Evolutionary conservation across 2,329 filamentous ascomycete genomes (phyloP), one percentile per base, ranked within the genome.

Genomic region (Ophiostoma pallidulum): DNA sequence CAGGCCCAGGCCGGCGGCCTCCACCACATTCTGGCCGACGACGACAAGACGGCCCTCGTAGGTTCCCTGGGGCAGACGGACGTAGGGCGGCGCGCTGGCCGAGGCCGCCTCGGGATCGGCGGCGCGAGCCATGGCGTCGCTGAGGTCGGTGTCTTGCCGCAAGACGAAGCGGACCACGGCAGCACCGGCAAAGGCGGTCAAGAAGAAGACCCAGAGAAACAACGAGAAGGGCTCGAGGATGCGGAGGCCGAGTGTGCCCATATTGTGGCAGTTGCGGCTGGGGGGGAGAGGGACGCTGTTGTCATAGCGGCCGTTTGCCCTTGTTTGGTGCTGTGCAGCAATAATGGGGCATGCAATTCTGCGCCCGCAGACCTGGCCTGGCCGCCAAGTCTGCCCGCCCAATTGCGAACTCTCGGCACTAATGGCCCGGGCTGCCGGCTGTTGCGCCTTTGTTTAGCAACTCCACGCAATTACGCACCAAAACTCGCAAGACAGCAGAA

Each of bases 51-150:
- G 22, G 48, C 69, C 69, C 2, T 65, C 48, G 52, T 70, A 72
- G 2, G 56, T 63, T 37, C 69, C 69, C 53, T 72, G 69, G 10
- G 39, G 53, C 39, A 71, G 58, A 16, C 51, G 51, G 31, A 67
- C 56, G 13, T 33, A 53, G 14, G 48, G 58, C 36, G 41, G 47
- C 40, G 43, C 45, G 39, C 19, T 10, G 45, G n/a, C 19, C 20
- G 51, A 18, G 44, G 56, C 38, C 19, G 41, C 47, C 20, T 49
- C 47, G 20, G 45, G 44, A 19, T 49, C 47, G 20, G 45, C 45
- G 16, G 22, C 22, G 29, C 12, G 14, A 3, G 19, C 19, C 13
- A 20, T 20, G 12, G 16, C 2, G 18, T 42, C 22, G 33, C n/a
- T 20, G 32, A 3, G 8, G 20, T 16, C 40, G 46, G 18, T 31